Evolutionary conservation across 495 filamentous ascomycete species (phyloP).

Genomic region (Penicillium antarcticum): DNA sequence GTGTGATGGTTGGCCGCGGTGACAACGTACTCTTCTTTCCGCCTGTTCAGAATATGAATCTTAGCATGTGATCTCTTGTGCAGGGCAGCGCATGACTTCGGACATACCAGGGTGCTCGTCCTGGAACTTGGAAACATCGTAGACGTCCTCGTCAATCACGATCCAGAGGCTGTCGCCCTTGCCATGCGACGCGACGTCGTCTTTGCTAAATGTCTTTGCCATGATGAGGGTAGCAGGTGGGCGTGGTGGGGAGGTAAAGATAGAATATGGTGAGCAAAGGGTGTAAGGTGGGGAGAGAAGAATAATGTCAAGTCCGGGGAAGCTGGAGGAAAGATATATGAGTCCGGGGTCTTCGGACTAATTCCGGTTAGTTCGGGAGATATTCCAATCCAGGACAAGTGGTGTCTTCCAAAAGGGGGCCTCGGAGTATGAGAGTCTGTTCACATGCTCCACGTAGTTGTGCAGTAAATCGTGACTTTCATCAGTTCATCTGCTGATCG

Average conservation of each 20-base stretch:
- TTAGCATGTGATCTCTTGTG: slow-evolving; percentile 19
- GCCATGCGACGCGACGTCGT: slow-evolving; percentile 87
- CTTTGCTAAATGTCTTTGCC: slow-evolving; percentile 80
- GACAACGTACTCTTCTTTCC: slow-evolving; percentile 83
- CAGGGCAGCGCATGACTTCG: slow-evolving; percentile 2
- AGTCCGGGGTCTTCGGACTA: slow-evolving; percentile 7
- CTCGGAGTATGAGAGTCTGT: slow-evolving; percentile 14
- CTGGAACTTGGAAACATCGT: slow-evolving; percentile 92
- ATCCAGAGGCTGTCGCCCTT: slow-evolving; percentile 84
- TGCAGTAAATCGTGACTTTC: slow-evolving; percentile 3
- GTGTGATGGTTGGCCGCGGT: background rate
- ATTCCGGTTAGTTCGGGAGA: slow-evolving; percentile 9
- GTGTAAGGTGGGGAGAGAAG: slow-evolving; percentile 9
- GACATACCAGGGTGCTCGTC: slow-evolving; percentile 82
- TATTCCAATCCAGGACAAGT: slow-evolving; percentile 6
- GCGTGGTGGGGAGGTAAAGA: background rate
- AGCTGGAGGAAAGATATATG: slow-evolving; percentile 23
- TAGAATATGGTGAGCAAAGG: slow-evolving; percentile 2
- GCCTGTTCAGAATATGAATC: slow-evolving; percentile 43
- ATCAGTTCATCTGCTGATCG: slow-evolving; percentile 18
- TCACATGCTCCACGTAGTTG: slow-evolving; percentile 2
- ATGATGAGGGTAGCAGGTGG: slow-evolving; percentile 48
- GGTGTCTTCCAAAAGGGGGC: slow-evolving; percentile 8
- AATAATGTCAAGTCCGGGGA: slow-evolving; percentile 25
- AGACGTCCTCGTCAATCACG: slow-evolving; percentile 92